Conservation (phyloP, 257 asterid species). For the Jasminum sambac region DNA sequence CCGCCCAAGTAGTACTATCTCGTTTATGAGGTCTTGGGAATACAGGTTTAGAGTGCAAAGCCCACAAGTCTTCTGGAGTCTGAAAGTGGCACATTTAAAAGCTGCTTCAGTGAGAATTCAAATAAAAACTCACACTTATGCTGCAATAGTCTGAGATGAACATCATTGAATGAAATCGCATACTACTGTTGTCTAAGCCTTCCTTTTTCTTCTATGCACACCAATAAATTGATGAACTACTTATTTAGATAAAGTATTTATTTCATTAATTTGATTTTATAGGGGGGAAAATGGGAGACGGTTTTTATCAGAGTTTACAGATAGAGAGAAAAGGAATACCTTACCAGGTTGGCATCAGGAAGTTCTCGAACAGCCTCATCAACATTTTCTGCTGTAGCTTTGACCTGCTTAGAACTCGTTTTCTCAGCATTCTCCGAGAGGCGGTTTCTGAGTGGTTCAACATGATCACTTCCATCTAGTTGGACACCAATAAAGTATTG, state of each 20-base stretch:
- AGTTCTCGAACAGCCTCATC: slow-evolving; percentile 97
- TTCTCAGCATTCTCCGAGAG: slow-evolving; percentile 84
- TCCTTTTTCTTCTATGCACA: slow-evolving; percentile 10
- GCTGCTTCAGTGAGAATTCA: slow-evolving; percentile 33
- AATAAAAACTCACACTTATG: slow-evolving; percentile 18
- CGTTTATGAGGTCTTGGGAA: slow-evolving; percentile 82
- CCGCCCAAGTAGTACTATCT: slow-evolving; percentile 63
- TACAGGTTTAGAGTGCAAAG: slow-evolving; percentile 80
- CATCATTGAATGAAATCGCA: slow-evolving; percentile 13
- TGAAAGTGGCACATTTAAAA: slow-evolving; percentile 41
- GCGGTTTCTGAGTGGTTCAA: slow-evolving; percentile 90
- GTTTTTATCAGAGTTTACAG: slow-evolving; percentile 25
- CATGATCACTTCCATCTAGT: slow-evolving; percentile 94
- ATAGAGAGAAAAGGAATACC: slow-evolving; percentile 70
- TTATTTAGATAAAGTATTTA: no score
- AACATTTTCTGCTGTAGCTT: slow-evolving; percentile 95
- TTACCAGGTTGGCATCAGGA: slow-evolving; percentile 99
- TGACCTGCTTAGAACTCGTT: slow-evolving; percentile 83
- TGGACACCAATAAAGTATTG: slow-evolving; percentile 99
- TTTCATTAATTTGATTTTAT: slow-evolving; percentile 18
- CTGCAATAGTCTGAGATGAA: slow-evolving; percentile 18
- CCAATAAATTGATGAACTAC: no score
- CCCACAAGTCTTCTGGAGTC: slow-evolving; percentile 97
- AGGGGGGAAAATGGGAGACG: no score
- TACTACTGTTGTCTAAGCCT: slow-evolving; percentile 8